Conservation (phyloP, 495 filamentous ascomycete genomes). For the Durotheca rogersii region DNA sequence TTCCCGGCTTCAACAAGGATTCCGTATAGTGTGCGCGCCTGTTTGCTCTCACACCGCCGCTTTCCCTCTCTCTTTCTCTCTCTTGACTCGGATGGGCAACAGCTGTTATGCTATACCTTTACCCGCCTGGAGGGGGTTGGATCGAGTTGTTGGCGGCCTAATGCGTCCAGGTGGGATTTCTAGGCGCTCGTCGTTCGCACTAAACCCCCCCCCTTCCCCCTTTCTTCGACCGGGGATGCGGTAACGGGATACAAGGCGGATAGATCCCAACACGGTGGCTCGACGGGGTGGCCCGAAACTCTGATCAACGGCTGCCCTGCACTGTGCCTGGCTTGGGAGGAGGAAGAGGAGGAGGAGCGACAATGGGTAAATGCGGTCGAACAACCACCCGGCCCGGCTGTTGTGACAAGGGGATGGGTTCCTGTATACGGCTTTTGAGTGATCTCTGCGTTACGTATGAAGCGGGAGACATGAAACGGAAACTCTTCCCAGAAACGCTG, state of each 20-base stretch:
- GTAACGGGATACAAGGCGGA: constrained; percentile 39
- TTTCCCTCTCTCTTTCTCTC: too few relatives aligned
- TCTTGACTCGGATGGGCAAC: constrained; percentile 13
- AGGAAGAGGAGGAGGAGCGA: too few relatives aligned
- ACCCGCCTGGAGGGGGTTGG: too few relatives aligned
- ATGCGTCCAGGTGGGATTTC: constrained; percentile 26
- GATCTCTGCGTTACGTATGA: constrained; percentile 6
- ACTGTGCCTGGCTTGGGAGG: constrained; percentile 18
- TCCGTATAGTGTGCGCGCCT: constrained; percentile 28
- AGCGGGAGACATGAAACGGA: constrained; percentile 21
- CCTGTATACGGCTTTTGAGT: constrained; percentile 1
- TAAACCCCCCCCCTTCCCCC: too few relatives aligned
- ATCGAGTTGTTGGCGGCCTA: constrained; percentile 30
- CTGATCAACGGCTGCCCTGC: constrained; percentile 37
- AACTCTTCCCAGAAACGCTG: constrained; percentile 10
- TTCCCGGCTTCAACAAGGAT: constrained; percentile 27
- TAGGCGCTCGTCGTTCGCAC: constrained; percentile 31
- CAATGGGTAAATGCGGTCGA: constrained; percentile 30
- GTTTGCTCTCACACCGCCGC: constrained; percentile 40
- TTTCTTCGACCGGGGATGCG: constrained; percentile 32
- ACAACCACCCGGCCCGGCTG: constrained; percentile 24
- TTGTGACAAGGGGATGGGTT: constrained; percentile 24
- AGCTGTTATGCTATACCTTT: constrained; percentile 27
- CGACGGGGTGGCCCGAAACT: constrained; percentile 40
- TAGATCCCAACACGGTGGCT: constrained; percentile 40